Conservation (phyloP, 2,329 filamentous ascomycete species). For the Didymellaceae sp. region DNA sequence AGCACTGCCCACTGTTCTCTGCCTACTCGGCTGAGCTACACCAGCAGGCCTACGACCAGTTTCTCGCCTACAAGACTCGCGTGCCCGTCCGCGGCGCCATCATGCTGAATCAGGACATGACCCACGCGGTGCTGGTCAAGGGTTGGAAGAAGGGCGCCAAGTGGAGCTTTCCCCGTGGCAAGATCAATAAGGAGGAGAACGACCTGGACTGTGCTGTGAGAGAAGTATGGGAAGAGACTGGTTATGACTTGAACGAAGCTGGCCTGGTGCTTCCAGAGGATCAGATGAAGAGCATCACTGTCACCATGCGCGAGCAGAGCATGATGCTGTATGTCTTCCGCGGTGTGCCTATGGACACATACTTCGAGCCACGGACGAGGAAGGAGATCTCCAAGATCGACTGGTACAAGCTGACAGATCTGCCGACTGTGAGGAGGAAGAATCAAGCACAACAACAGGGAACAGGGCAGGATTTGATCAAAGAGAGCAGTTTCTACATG, state of each 20-base stretch:
- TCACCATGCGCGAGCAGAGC: constrained; percentile 91
- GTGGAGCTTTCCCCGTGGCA: constrained; percentile 96
- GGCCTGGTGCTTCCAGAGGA: constrained; percentile 74
- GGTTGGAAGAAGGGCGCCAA: constrained; percentile 97
- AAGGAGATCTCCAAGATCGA: constrained; percentile 98
- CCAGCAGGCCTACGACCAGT: constrained; percentile 85
- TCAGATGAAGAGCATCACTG: constrained; percentile 81
- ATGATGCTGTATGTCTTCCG: constrained; percentile 92
- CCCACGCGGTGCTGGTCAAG: constrained; percentile 89
- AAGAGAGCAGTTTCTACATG: constrained; percentile 95
- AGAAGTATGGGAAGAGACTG: constrained; percentile 96
- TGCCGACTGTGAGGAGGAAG: constrained; percentile 79
- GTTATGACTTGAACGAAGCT: constrained; percentile 78
- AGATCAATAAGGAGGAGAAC: constrained; percentile 97
- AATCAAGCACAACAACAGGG: constrained; percentile 66
- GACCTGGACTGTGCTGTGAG: constrained; percentile 92
- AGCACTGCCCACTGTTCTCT: constrained; percentile 88
- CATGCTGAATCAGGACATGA: constrained; percentile 91
- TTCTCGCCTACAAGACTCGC: constrained; percentile 90
- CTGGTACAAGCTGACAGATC: constrained; percentile 90
- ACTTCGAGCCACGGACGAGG: constrained; percentile 87
- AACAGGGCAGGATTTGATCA: constrained; percentile 61
- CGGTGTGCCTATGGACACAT: constrained; percentile 82
- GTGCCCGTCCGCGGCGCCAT: constrained; percentile 95
- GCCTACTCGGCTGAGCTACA: constrained; percentile 80